Percentiles rank a stretch among this genome's conserved stretches.
These are phyloP conservation scores for Pichia eremophila DNA, from an alignment of 805 yeast species.

Conservation along the genomic window DNA sequence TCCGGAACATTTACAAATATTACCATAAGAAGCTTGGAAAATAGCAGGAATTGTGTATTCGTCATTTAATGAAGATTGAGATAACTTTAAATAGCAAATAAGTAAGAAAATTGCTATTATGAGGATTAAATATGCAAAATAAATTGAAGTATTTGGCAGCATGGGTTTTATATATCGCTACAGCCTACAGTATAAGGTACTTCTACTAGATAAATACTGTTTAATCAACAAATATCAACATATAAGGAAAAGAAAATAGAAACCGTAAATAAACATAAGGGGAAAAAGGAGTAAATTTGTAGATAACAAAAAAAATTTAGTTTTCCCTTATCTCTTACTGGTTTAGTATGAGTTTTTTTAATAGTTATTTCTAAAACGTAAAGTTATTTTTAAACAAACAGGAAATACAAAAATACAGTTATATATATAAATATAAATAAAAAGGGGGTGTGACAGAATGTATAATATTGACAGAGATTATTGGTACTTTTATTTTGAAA, in stretches of 20 bases:
- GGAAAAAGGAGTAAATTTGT: no score
- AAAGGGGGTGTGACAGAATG: neutral
- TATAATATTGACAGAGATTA: neutral
- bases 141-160: neutral
- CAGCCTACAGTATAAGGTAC: no score
- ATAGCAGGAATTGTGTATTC: neutral
- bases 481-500: conserved; percentile 12
- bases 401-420: neutral
- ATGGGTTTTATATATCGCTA: neutral
- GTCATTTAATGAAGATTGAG: neutral
- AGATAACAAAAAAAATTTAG: no score
- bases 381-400: neutral
- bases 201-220: no score
- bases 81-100: neutral
- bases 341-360: no score
- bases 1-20: conserved; percentile 1
- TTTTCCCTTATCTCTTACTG: no score
- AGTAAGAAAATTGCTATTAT: neutral
- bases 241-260: no score
- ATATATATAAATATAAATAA: neutral
- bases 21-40: conserved; percentile 1
- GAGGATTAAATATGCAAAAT: neutral
- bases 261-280: no score
- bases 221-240: no score
- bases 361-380: no score